Percentiles rank a stretch among this genome's conserved stretches.
Conservation (phyloP, 2,329 filamentous ascomycete genomes). For the Diaporthe humulicola region DNA sequence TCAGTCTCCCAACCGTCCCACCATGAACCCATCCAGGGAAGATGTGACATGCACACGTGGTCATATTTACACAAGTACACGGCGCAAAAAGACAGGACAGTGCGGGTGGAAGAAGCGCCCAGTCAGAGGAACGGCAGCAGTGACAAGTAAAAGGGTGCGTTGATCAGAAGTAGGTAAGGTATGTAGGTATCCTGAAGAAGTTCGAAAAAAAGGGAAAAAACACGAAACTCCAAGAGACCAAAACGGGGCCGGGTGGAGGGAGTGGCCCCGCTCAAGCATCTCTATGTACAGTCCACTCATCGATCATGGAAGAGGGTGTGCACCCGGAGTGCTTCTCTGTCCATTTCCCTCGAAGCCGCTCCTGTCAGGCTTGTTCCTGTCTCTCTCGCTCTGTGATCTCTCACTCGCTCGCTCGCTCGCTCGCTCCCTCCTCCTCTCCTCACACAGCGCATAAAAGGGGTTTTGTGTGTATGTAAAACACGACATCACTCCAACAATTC, state of each 20-base stretch:
- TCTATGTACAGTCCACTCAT: slow-evolving; percentile 14
- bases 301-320: neutral
- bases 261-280: slow-evolving; percentile 7
- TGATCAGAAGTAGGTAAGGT: slow-evolving; percentile 21
- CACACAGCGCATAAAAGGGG: neutral
- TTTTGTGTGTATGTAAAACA: neutral
- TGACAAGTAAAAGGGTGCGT: neutral
- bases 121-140: neutral
- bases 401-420: neutral
- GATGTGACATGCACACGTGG: neutral
- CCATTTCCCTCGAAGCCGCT: neutral
- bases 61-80: neutral
- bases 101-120: neutral
- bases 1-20: neutral
- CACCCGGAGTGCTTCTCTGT: neutral
- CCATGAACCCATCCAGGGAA: neutral
- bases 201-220: neutral
- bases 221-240: slow-evolving; percentile 11
- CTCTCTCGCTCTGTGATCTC: neutral
- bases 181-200: slow-evolving; percentile 32
- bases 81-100: neutral
- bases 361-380: neutral
- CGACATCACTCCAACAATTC: slow-evolving; percentile 19
- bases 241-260: neutral
- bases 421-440: neutral